Conservation (phyloP, 768 basidiomycete species). For the Suillus decipiens region DNA sequence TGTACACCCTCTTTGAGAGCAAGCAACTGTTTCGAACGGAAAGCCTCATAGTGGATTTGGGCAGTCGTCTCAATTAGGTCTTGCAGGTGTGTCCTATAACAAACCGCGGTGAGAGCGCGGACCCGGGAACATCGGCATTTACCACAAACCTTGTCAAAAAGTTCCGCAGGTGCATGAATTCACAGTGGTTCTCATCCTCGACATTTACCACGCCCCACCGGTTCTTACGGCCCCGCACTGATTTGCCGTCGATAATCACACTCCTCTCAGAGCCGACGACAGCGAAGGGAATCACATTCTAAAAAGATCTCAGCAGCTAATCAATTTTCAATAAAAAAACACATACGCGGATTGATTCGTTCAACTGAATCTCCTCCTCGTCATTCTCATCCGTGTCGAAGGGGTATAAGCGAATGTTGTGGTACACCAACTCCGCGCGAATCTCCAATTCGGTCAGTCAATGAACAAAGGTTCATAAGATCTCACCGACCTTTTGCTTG, state of each 20-base stretch:
- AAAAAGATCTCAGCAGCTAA: slow-evolving; percentile 9
- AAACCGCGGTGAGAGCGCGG: neutral
- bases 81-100: slow-evolving; percentile 86
- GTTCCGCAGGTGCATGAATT: slow-evolving; percentile 96
- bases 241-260: slow-evolving; percentile 94
- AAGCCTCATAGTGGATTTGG: slow-evolving; percentile 98
- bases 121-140: neutral
- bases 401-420: slow-evolving; percentile 94
- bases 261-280: slow-evolving; percentile 96
- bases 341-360: slow-evolving; percentile 86
- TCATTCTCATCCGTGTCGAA: slow-evolving; percentile 97
- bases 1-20: slow-evolving; percentile 96
- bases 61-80: slow-evolving; percentile 99
- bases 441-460: slow-evolving; percentile 55
- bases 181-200: slow-evolving; percentile 95
- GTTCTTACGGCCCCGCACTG: slow-evolving; percentile 95
- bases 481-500: slow-evolving; percentile 76
- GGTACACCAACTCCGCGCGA: slow-evolving; percentile 85
- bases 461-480: neutral
- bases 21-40: slow-evolving; percentile 96
- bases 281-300: slow-evolving; percentile 96
- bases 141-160: slow-evolving; percentile 81
- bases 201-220: slow-evolving; percentile 99
- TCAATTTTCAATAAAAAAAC: neutral
- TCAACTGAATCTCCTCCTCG: slow-evolving; percentile 88